Conservation (phyloP, 306 rosid species). For the Pyrus communis region DNA sequence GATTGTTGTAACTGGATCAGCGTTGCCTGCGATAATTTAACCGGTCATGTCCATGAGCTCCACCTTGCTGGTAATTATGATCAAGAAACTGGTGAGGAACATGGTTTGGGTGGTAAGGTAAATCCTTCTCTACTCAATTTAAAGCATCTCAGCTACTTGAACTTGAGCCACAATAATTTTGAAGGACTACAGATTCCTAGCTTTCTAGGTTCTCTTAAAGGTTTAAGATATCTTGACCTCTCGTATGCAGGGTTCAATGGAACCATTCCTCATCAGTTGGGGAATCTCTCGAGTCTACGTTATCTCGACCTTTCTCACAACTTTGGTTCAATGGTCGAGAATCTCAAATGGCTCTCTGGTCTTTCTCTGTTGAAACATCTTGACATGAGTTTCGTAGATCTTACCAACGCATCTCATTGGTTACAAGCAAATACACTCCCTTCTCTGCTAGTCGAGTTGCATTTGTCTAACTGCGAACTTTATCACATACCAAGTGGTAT, state of each 20-base stretch:
- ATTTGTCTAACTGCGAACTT: no score
- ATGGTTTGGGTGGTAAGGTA: no score
- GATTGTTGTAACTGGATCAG: no score
- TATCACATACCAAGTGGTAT: no score
- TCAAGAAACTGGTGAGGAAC: not conserved
- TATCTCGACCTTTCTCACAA: not conserved
- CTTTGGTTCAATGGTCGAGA: not conserved
- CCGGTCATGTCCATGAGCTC: not conserved
- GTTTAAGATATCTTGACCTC: conserved; percentile 10
- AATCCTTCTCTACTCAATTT: no score
- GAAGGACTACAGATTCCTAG: conserved; percentile 3
- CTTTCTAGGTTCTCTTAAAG: conserved; percentile 2
- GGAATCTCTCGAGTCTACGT: not conserved
- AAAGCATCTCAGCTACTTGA: no score
- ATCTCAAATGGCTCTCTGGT: conserved; percentile 1
- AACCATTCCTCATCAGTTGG: conserved; percentile 4
- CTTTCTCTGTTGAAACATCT: not conserved
- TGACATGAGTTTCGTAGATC: no score
- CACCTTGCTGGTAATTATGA: not conserved
- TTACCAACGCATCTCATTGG: no score
- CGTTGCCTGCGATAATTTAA: no score
- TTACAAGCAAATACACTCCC: no score
- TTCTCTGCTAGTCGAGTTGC: no score
- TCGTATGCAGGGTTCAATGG: not conserved
- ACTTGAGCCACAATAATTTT: no score